Conservation (phyloP, 2,329 filamentous ascomycete genomes). For the Fusarium sp. region DNA sequence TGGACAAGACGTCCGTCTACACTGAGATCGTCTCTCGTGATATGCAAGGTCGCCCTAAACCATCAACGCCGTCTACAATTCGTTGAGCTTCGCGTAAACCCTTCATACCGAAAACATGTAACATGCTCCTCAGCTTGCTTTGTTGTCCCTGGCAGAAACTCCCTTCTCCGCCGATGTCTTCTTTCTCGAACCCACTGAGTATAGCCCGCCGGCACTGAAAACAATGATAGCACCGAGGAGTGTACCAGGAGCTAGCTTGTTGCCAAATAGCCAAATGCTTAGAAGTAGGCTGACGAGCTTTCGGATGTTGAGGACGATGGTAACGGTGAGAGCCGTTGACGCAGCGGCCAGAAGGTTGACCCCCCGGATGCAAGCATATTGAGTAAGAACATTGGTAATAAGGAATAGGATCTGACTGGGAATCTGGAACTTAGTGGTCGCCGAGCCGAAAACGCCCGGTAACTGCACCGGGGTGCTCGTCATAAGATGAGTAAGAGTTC, state of each 20-base stretch:
- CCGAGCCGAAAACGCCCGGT: conserved; percentile 32
- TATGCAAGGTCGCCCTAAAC: neutral
- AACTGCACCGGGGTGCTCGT: conserved; percentile 67
- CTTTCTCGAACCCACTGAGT: conserved; percentile 75
- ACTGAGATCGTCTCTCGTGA: neutral
- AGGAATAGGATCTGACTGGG: conserved; percentile 80
- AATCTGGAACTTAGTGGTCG: conserved; percentile 44
- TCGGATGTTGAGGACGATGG: conserved; percentile 93
- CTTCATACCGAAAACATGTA: neutral
- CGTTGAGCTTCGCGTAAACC: neutral
- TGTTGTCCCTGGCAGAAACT: conserved; percentile 11
- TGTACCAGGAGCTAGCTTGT: conserved; percentile 79
- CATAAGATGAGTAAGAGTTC: conserved; percentile 72
- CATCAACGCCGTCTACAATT: conserved; percentile 19
- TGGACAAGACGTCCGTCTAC: neutral
- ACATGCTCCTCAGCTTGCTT: conserved; percentile 27
- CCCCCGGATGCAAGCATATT: conserved; percentile 94
- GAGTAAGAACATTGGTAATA: conserved; percentile 82
- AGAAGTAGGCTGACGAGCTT: conserved; percentile 92
- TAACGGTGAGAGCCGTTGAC: conserved; percentile 92
- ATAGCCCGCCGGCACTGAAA: conserved; percentile 90
- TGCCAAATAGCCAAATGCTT: conserved; percentile 95
- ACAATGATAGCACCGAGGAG: conserved; percentile 84
- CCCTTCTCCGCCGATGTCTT: conserved; percentile 27
- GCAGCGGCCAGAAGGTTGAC: conserved; percentile 93